Percentiles rank a stretch among this genome's conserved stretches.
Evolutionary conservation across 805 yeast species (phyloP).

Genomic region (Hanseniaspora jakobsenii): DNA sequence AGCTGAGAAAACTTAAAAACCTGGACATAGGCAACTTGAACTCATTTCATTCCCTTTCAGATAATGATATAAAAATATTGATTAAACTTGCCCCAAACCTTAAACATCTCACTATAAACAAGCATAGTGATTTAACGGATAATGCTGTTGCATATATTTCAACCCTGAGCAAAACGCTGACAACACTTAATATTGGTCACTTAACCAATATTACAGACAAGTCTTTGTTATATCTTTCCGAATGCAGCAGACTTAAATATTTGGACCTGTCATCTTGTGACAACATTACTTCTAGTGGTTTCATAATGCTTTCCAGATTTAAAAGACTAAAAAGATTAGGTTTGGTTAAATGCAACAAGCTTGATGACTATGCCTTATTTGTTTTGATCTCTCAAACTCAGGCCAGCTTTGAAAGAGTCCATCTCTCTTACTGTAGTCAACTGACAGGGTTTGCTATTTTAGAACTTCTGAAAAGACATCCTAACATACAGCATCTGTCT

Average conservation of each 20-base stretch:
- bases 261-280: slow-evolving; percentile 11
- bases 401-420: slow-evolving; percentile 9
- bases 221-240: neutral
- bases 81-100: slow-evolving; percentile 6
- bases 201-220: neutral
- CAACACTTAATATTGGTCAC: slow-evolving; percentile 12
- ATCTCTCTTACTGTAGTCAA: slow-evolving; percentile 9
- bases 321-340: slow-evolving; percentile 10
- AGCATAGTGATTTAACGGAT: slow-evolving; percentile 4
- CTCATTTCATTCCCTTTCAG: slow-evolving; percentile 3
- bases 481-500: slow-evolving; percentile 8
- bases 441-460: slow-evolving; percentile 7
- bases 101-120: slow-evolving; percentile 4
- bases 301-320: neutral
- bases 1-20: slow-evolving; percentile 4
- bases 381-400: slow-evolving; percentile 2
- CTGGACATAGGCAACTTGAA: slow-evolving; percentile 4
- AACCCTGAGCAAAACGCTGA: neutral
- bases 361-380: slow-evolving; percentile 7
- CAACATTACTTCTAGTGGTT: neutral
- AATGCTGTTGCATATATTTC: neutral
- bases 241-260: slow-evolving; percentile 4
- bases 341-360: slow-evolving; percentile 6
- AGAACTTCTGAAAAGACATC: slow-evolving; percentile 9
- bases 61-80: neutral